Percentiles rank a stretch among this genome's conserved stretches.
phyloP scores from a whole-genome alignment of 192 early-diverging fungal species.

The Backusella psychrophila region DNA sequence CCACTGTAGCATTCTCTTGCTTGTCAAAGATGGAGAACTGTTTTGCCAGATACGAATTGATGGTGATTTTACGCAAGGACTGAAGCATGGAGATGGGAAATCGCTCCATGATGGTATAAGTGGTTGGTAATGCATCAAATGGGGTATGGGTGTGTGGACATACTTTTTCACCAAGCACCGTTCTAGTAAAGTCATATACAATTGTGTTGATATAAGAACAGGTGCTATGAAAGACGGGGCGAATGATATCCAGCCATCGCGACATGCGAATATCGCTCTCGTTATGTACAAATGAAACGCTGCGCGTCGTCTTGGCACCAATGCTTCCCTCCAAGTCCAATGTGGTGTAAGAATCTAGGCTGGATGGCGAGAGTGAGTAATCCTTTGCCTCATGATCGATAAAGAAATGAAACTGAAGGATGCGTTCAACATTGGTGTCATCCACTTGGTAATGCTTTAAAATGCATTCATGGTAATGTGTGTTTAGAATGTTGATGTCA shows the following conservation, averaged over 20 bases:
- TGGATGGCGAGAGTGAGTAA: not conserved
- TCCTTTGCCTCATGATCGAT: not conserved
- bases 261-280: not conserved
- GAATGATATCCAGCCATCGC: not conserved
- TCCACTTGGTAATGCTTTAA: not conserved
- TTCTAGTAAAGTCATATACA: not conserved
- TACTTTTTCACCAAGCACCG: not conserved
- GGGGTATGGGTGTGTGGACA: not conserved
- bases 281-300: not conserved
- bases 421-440: not conserved
- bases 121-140: not conserved
- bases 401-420: not conserved
- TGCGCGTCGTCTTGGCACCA: not conserved
- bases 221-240: not conserved
- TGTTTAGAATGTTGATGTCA: not conserved
- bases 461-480: not conserved
- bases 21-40: not conserved
- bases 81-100: not conserved
- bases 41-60: not conserved
- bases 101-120: not conserved
- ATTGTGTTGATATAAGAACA: not conserved
- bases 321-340: not conserved
- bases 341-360: not conserved
- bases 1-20: not conserved
- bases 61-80: not conserved